Conservation (phyloP, 352 stramenopile species). For the Phytopythium aichiense region DNA sequence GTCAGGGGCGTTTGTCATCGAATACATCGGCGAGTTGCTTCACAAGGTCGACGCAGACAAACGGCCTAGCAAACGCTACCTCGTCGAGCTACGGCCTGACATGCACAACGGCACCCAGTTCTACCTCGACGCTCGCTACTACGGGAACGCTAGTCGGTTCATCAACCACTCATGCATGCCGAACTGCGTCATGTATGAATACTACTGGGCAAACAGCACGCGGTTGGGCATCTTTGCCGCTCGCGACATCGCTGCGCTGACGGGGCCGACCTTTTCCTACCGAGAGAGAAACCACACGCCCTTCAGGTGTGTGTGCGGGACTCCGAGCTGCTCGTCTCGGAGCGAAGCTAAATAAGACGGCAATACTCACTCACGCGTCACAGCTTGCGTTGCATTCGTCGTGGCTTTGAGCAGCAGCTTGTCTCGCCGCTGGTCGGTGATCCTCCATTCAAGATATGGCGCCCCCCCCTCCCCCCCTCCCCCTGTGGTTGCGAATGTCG, state of each 20-base stretch:
- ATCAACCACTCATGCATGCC: background rate
- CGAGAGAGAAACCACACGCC: too few relatives aligned
- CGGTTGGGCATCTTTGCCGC: background rate
- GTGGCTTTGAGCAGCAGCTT: too few relatives aligned
- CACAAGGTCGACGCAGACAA: background rate
- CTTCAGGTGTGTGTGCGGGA: background rate
- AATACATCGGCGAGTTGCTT: background rate
- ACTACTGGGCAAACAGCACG: background rate
- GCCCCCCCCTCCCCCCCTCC: too few relatives aligned
- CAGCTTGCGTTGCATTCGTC: too few relatives aligned
- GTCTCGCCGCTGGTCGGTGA: too few relatives aligned
- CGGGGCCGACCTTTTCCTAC: background rate
- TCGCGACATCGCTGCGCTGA: background rate
- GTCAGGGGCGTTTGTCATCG: background rate
- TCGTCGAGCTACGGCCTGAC: background rate
- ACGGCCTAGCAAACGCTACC: background rate
- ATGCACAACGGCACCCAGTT: background rate
- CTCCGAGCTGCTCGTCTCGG: too few relatives aligned
- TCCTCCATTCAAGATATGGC: too few relatives aligned
- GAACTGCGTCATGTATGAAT: background rate
- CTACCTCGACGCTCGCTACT: background rate
- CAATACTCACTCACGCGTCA: too few relatives aligned
- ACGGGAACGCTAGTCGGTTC: background rate
- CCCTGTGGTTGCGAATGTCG: too few relatives aligned
- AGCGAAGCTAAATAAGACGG: too few relatives aligned